These are phyloP conservation scores for Colletotrichum lindemuthianum DNA, from an alignment of 2,329 filamentous ascomycete species.

Conservation along the genomic window DNA sequence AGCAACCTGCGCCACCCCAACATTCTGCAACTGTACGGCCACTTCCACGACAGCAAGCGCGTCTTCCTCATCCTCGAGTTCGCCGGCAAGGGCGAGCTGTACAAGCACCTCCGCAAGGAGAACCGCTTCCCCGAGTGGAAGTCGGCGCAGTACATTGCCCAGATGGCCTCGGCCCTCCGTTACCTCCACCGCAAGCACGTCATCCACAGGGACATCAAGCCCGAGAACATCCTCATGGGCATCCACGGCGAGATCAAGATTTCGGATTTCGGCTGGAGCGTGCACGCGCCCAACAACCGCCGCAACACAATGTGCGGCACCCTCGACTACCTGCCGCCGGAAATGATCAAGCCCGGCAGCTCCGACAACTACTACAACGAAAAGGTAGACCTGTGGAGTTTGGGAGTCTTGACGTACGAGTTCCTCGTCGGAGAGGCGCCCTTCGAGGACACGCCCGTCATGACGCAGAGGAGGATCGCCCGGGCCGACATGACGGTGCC, in stretches of 20 bases:
- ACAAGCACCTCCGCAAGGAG: slow-evolving; percentile 85
- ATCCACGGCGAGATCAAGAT: slow-evolving; percentile 99
- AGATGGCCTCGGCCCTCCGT: slow-evolving; percentile 88
- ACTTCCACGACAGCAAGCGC: slow-evolving; percentile 89
- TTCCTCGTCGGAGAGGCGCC: slow-evolving; percentile 96
- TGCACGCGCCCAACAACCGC: slow-evolving; percentile 94
- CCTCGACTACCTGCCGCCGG: slow-evolving; percentile 94
- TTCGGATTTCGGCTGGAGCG: slow-evolving; percentile 98
- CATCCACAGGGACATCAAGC: slow-evolving; percentile 97
- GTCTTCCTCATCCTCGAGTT: slow-evolving; percentile 91
- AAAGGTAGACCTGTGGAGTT: slow-evolving; percentile 95
- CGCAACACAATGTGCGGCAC: slow-evolving; percentile 97
- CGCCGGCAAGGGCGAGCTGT: slow-evolving; percentile 85
- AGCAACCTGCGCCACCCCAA: slow-evolving; percentile 88
- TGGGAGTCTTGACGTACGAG: slow-evolving; percentile 95
- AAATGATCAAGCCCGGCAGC: slow-evolving; percentile 89
- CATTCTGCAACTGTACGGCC: slow-evolving; percentile 83
- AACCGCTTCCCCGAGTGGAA: slow-evolving; percentile 86
- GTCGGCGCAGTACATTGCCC: slow-evolving; percentile 86
- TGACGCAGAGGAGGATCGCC: slow-evolving; percentile 92
- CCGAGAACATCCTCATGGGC: slow-evolving; percentile 94
- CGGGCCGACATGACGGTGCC: slow-evolving; percentile 93
- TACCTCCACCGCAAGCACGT: slow-evolving; percentile 98
- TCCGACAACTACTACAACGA: slow-evolving; percentile 91
- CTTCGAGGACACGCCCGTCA: slow-evolving; percentile 93